Percentiles rank a stretch among this genome's conserved stretches.
These are phyloP conservation scores for Linnemannia hyalina DNA, from an alignment of 192 early-diverging fungal genomes.

Conservation along the genomic window DNA sequence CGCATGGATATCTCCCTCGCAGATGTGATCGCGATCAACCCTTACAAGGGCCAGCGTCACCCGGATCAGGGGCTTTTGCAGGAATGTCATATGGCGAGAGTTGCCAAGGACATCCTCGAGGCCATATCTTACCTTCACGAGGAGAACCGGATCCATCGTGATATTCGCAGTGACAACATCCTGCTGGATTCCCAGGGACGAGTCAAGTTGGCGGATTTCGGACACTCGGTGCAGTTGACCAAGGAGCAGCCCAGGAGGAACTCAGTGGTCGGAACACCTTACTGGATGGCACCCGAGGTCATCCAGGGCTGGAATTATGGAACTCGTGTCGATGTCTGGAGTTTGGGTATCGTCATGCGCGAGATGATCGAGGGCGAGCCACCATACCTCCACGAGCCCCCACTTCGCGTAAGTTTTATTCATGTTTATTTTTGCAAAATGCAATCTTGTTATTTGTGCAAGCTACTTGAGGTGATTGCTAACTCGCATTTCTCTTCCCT, in stretches of 20 bases:
- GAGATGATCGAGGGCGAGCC: constrained; percentile 98
- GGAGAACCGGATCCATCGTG: constrained; percentile 89
- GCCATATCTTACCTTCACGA: constrained; percentile 85
- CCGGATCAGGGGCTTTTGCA: constrained; percentile 65
- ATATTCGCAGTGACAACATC: constrained; percentile 96
- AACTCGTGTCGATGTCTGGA: constrained; percentile 95
- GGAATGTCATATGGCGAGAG: constrained; percentile 94
- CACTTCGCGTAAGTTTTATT: constrained; percentile 58
- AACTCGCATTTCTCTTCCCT: not conserved
- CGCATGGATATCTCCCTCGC: constrained; percentile 98
- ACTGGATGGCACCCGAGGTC: constrained; percentile 99
- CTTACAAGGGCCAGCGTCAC: constrained; percentile 47
- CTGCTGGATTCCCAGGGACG: constrained; percentile 84
- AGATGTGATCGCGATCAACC: constrained; percentile 95
- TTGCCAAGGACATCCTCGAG: constrained; percentile 85
- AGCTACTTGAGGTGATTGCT: not conserved
- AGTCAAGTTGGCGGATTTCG: constrained; percentile 97
- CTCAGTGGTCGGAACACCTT: constrained; percentile 92
- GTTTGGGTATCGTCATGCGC: constrained; percentile 92
- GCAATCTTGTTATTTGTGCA: not conserved
- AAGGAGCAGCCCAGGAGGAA: constrained; percentile 84
- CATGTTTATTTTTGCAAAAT: not conserved
- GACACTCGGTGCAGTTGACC: constrained; percentile 93
- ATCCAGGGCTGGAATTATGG: constrained; percentile 92
- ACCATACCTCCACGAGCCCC: constrained; percentile 92